Conservation (phyloP, 768 basidiomycete species). For the Leccinum sublutescens region DNA sequence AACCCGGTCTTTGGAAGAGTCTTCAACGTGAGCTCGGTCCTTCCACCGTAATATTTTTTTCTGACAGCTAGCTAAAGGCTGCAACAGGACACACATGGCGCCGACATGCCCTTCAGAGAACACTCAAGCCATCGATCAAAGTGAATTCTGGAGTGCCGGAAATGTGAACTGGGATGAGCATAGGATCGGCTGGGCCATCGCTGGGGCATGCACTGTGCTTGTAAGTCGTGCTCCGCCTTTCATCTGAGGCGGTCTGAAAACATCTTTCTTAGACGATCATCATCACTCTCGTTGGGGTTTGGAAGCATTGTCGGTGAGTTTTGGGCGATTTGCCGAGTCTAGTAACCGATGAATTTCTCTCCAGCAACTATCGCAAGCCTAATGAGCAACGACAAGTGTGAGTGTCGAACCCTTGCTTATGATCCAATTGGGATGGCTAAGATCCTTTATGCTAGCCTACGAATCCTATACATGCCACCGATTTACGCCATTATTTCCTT, state of each 20-base stretch:
- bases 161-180: conserved; percentile 59
- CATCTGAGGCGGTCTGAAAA: background rate
- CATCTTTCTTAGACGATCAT: conserved; percentile 49
- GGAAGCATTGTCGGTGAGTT: conserved; percentile 63
- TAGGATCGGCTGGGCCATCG: conserved; percentile 71
- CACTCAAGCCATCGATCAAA: conserved; percentile 50
- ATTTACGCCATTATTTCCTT: conserved; percentile 83
- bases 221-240: conserved; percentile 39
- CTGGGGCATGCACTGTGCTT: conserved; percentile 56
- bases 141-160: conserved; percentile 56
- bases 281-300: conserved; percentile 54
- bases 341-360: background rate
- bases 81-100: conserved; percentile 17
- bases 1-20: background rate
- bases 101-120: conserved; percentile 53
- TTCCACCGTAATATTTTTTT: background rate
- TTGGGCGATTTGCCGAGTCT: background rate
- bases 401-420: conserved; percentile 18
- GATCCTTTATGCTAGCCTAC: conserved; percentile 44
- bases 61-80: background rate
- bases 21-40: background rate
- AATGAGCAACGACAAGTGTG: conserved; percentile 81
- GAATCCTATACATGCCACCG: conserved; percentile 81
- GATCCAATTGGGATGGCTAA: background rate
- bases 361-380: conserved; percentile 69